Conservation (phyloP, 2,329 filamentous ascomycete genomes). For the Ophiostoma tasmaniense region DNA sequence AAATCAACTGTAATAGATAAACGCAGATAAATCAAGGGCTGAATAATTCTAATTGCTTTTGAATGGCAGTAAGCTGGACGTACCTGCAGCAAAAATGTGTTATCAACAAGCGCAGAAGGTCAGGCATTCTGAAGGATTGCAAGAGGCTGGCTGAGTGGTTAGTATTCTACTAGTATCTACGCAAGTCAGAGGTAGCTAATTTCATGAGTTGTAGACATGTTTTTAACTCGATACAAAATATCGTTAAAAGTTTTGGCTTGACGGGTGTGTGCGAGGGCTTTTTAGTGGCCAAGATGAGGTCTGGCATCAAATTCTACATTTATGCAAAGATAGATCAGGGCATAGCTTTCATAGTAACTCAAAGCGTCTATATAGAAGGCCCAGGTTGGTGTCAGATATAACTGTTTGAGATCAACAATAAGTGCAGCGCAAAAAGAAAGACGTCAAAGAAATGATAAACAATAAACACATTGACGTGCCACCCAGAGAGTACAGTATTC, state of each 20-base stretch:
- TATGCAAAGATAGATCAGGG: too few relatives aligned
- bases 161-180: background rate
- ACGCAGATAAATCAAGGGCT: background rate
- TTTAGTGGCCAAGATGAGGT: too few relatives aligned
- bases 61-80: background rate
- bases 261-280: too few relatives aligned
- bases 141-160: background rate
- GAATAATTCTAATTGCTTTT: background rate
- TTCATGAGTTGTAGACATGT: background rate
- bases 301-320: too few relatives aligned
- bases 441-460: too few relatives aligned
- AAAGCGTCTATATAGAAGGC: too few relatives aligned
- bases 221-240: too few relatives aligned
- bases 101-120: background rate
- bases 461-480: background rate
- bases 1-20: background rate
- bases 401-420: too few relatives aligned
- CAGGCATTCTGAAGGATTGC: background rate
- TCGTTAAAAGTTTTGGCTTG: too few relatives aligned
- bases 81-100: background rate
- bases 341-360: too few relatives aligned
- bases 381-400: too few relatives aligned
- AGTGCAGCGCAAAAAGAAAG: too few relatives aligned
- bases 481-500: background rate
- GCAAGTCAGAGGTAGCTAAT: background rate